A percentile compares a stretch with the other conserved stretches of the same genome.
phyloP scores from a whole-genome alignment of 805 yeast genomes.

The Cyberlindnera galapagoensis region DNA sequence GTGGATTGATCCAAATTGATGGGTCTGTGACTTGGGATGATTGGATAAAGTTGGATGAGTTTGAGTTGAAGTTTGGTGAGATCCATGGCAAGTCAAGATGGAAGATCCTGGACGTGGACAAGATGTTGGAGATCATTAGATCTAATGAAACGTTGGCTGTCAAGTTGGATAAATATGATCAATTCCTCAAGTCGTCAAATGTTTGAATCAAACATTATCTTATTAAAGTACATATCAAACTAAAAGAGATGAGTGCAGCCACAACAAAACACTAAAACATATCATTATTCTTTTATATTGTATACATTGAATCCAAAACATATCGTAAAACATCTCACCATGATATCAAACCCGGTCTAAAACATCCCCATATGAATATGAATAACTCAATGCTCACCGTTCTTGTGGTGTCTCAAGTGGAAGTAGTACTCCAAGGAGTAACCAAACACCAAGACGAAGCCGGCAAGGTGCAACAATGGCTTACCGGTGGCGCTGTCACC shows the following conservation, averaged over 20 bases:
- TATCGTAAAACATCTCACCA: too few relatives aligned
- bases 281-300: too few relatives aligned
- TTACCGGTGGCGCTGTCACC: slow-evolving; percentile 79
- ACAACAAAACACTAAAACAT: too few relatives aligned
- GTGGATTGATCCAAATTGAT: slow-evolving; percentile 26
- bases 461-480: slow-evolving; percentile 74
- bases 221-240: too few relatives aligned
- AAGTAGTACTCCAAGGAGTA: slow-evolving; percentile 90
- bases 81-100: slow-evolving; percentile 45
- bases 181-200: too few relatives aligned
- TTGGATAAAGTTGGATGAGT: slow-evolving; percentile 53
- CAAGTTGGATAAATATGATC: too few relatives aligned
- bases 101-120: slow-evolving; percentile 42
- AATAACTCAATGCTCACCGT: slow-evolving; percentile 40
- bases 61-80: slow-evolving; percentile 46
- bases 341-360: too few relatives aligned
- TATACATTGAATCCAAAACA: too few relatives aligned
- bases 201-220: too few relatives aligned
- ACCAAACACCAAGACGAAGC: slow-evolving; percentile 65
- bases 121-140: slow-evolving; percentile 39
- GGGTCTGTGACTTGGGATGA: slow-evolving; percentile 51
- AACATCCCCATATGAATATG: too few relatives aligned
- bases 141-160: too few relatives aligned
- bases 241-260: too few relatives aligned
- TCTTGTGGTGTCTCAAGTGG: slow-evolving; percentile 67